Base-by-base conservation (phyloP, 306 rosid species). In the Senna tora region DNA sequence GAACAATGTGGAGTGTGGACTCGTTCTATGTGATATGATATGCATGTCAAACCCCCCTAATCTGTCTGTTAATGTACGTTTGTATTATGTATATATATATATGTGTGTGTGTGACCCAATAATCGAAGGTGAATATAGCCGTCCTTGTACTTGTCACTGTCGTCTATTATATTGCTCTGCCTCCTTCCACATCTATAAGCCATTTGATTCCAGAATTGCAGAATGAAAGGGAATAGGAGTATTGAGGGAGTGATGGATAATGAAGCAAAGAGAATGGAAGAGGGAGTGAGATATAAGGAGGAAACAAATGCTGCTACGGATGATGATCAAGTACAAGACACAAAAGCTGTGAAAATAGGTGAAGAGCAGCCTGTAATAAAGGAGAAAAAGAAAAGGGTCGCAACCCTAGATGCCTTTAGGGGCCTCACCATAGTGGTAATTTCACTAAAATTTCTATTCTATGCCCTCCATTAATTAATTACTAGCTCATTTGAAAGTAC, bases 381-480 rank as follows among this genome's bases (percentile, higher is more conserved):
- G 80, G 85, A 60, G 16, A 90, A 76, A 66, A 76, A 75, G 64
- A 86, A 78, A 74, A 81, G 96, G 49, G 69, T 90, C 16, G 92
- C 96, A 22, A 84, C 96, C 45, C 77, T 90, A 21, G 96, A 90
- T 78, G 87, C 87, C 20, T 90, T 90, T 65, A 79, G 94, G 80
- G 96, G 96, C 59, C 92, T 90, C 53, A 86, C 90, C 61, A 84
- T 83, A 5, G 96, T 88, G 94, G 92, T n/a, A n/a, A n/a, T n/a
- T n/a, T n/a, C n/a, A n/a, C n/a, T n/a, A n/a, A n/a, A n/a, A n/a
- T n/a, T n/a, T n/a, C n/a, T n/a, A n/a, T n/a, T n/a, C n/a, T n/a
- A n/a, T n/a, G n/a, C n/a, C n/a, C n/a, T n/a, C n/a, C n/a, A n/a
- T n/a, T n/a, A n/a, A n/a, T n/a, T n/a, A n/a, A n/a, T n/a, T n/a